A percentile compares a stretch with the other conserved stretches of the same genome.
Conservation (phyloP, 495 filamentous ascomycete genomes). For the Aspergillus biplanus region DNA sequence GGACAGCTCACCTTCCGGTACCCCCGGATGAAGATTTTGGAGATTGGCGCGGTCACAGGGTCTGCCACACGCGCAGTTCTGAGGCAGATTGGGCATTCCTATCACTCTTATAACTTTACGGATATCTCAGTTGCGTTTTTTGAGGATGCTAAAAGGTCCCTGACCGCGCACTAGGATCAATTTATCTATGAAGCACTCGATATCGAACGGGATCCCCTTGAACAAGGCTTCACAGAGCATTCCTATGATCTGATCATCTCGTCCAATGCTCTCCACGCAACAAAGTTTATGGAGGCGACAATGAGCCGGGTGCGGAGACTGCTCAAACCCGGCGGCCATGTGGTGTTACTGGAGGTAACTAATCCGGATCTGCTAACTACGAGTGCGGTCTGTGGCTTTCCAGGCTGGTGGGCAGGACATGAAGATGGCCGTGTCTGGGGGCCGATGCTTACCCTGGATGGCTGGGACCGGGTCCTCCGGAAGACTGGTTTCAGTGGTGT, state of each 20-base stretch:
- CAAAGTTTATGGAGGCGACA: constrained; percentile 46
- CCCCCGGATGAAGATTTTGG: constrained; percentile 45
- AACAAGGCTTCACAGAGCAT: constrained; percentile 50
- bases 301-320: constrained; percentile 46
- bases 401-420: constrained; percentile 17
- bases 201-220: constrained; percentile 44
- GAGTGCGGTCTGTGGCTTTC: not conserved
- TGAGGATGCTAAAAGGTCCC: constrained; percentile 29
- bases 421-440: not conserved
- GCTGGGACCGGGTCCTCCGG: constrained; percentile 16
- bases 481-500: constrained; percentile 17
- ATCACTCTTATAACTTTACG: constrained; percentile 46
- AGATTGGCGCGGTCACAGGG: constrained; percentile 43
- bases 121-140: constrained; percentile 44
- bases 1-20: constrained; percentile 34
- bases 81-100: not conserved
- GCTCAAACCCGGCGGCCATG: constrained; percentile 30
- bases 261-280: constrained; percentile 57
- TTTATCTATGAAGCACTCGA: constrained; percentile 55
- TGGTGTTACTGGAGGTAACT: constrained; percentile 9
- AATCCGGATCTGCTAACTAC: not conserved
- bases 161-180: constrained; percentile 30
- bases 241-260: constrained; percentile 56
- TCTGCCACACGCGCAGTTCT: constrained; percentile 39
- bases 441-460: not conserved